Base-by-base conservation (phyloP, 257 asterid genomes). In the Coffea canephora region DNA sequence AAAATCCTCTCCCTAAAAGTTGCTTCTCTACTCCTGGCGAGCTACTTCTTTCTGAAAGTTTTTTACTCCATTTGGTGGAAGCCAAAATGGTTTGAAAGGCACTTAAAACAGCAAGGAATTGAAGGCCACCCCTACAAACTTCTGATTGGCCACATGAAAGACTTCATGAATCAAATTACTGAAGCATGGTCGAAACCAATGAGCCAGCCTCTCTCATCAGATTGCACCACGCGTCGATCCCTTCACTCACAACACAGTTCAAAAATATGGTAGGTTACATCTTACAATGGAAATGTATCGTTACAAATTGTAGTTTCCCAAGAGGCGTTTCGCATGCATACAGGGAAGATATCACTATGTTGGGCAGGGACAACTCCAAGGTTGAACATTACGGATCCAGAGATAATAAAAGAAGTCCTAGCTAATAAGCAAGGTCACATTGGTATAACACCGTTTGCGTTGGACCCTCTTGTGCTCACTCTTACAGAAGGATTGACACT, bases 161-260 rank as follows among this genome's bases (percentile, higher is more conserved):
- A 90, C 55, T 73, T 67, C 55, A 77, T 81, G 25, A 79, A 83
- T 46, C 88, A 70, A 25, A 77, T 84, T 79, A 78, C 79, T 27
- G 83, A 87, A 73, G 91, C 94, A 65, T 84, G 88, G 88, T 84
- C 90, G 39, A 87, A 87, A 55, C 92, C 94, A 15, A 71, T 90
- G 48, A 75, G 84, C 81, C 89, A 75, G 84, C 81, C 89, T 90
- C 45, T 83, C 88, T 68, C 88, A 90, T 74, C 83, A 77, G 76
- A 87, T 87, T 52, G 86, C 68, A 77, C 79, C 84, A 2, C 81
- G 89, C 8, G 92, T 85, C 15, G 91, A 87, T 84, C 92, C 94
- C 6, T 87, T 88, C 83, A 88, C 88, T 45, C 55, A 72, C 78
- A 62, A 27, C n/a, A 71, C 84, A 7, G 86, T 88, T 19, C 80